phyloP scores from a whole-genome alignment of 306 rosid species.

The Trifolium dubium region DNA sequence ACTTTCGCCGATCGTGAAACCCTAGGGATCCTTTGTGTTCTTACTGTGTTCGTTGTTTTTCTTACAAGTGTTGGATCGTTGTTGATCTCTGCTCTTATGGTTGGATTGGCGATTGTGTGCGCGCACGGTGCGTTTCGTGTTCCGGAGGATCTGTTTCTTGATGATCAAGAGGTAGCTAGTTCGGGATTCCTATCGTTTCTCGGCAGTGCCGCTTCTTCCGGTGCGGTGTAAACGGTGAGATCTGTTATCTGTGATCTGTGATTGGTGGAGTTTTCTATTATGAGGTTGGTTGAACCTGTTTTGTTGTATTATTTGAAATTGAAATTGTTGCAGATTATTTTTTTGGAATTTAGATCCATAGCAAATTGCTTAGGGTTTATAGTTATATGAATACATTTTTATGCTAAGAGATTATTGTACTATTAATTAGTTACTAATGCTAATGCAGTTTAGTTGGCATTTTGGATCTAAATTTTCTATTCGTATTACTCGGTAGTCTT shows the following conservation, averaged over 20 bases:
- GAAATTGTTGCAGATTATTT: constrained; percentile 31
- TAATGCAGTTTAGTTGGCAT: constrained; percentile 39
- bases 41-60: constrained; percentile 76
- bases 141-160: constrained; percentile 92
- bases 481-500: constrained; percentile 12
- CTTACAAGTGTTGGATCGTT: constrained; percentile 93
- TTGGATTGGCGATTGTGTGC: constrained; percentile 72
- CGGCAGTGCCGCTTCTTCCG: constrained; percentile 77
- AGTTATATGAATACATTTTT: constrained; percentile 26
- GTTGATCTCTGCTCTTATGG: constrained; percentile 73
- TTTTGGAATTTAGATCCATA: constrained; percentile 45
- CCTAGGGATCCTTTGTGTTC: constrained; percentile 57
- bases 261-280: constrained; percentile 14
- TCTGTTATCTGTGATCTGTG: constrained; percentile 43
- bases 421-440: constrained; percentile 4
- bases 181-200: constrained; percentile 87
- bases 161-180: constrained; percentile 78
- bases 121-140: constrained; percentile 88
- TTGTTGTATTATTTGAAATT: constrained; percentile 40
- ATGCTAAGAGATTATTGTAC: constrained; percentile 15
- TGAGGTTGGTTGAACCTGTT: constrained; percentile 52
- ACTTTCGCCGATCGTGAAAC: constrained; percentile 86
- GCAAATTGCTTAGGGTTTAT: constrained; percentile 49
- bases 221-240: constrained; percentile 60
- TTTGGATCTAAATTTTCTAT: constrained; percentile 32